These are phyloP conservation scores for Neurospora tetrasperma DNA, from an alignment of 495 filamentous ascomycete genomes.

Conservation along the genomic window DNA sequence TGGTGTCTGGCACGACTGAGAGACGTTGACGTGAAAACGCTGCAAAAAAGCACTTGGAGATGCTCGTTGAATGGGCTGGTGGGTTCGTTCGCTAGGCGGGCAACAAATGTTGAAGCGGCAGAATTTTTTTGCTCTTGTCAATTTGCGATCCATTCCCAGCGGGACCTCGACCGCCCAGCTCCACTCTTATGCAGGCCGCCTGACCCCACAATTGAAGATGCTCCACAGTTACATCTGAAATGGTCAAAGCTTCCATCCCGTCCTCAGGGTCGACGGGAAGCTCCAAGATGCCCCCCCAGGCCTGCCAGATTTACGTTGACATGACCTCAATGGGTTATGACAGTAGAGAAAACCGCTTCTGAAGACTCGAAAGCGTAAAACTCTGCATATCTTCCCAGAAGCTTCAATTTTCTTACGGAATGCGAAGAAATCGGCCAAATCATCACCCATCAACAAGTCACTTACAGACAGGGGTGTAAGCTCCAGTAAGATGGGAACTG, in stretches of 20 bases:
- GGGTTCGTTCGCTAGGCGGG: not conserved
- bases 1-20: not conserved
- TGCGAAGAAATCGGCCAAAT: not conserved
- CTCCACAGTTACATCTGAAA: not conserved
- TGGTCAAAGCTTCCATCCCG: not conserved
- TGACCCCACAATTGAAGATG: not conserved
- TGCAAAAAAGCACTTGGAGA: not conserved
- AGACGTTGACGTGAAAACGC: not conserved
- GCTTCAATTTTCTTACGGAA: not conserved
- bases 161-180: not conserved
- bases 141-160: not conserved
- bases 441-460: not conserved
- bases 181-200: not conserved
- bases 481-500: not conserved
- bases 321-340: not conserved
- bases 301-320: not conserved
- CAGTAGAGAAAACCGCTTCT: not conserved
- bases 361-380: not conserved
- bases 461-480: not conserved
- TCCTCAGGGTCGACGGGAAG: not conserved
- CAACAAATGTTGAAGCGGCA: constrained; percentile 1
- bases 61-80: not conserved
- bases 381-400: not conserved
- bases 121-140: not conserved
- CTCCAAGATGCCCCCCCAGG: not conserved